Percentiles rank a stretch among this genome's conserved stretches.
These are phyloP conservation scores for Abrus pulchellus DNA, from an alignment of 306 rosid species.

Conservation along the genomic window DNA sequence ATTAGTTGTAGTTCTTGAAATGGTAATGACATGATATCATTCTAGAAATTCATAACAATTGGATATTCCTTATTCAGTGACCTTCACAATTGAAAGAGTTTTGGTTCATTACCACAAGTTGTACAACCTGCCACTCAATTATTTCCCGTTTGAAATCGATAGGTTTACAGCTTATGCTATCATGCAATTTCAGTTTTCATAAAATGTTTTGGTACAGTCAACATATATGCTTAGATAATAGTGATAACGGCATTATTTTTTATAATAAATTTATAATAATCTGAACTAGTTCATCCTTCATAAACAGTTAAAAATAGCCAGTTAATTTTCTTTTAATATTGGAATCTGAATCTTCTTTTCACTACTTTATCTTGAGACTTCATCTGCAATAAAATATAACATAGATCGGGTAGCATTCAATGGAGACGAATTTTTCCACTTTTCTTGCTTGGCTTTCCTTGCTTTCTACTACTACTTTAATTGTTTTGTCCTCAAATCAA, in stretches of 20 bases:
- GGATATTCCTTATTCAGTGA: neutral
- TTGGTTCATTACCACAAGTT: neutral
- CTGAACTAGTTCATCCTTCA: neutral
- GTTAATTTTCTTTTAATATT: conserved; percentile 17
- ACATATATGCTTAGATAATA: neutral
- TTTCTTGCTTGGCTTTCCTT: conserved; percentile 32
- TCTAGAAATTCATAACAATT: neutral
- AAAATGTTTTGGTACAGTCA: neutral
- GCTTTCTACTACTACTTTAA: conserved; percentile 4
- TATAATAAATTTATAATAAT: conserved; percentile 8
- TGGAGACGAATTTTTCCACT: neutral
- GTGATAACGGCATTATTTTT: neutral
- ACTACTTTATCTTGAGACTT: conserved; percentile 18
- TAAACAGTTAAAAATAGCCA: neutral
- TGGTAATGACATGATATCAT: neutral
- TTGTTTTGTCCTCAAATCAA: conserved; percentile 19
- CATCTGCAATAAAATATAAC: neutral
- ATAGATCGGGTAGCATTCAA: conserved; percentile 17
- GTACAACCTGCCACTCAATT: neutral
- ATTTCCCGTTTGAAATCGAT: conserved; percentile 1
- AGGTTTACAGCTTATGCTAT: neutral
- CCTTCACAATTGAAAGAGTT: neutral
- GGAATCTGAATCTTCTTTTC: conserved; percentile 17
- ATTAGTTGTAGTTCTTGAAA: neutral
- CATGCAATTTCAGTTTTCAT: neutral